Base-by-base conservation (phyloP, 1,284 basidiomycete genomes). In the Tilletia indica region DNA sequence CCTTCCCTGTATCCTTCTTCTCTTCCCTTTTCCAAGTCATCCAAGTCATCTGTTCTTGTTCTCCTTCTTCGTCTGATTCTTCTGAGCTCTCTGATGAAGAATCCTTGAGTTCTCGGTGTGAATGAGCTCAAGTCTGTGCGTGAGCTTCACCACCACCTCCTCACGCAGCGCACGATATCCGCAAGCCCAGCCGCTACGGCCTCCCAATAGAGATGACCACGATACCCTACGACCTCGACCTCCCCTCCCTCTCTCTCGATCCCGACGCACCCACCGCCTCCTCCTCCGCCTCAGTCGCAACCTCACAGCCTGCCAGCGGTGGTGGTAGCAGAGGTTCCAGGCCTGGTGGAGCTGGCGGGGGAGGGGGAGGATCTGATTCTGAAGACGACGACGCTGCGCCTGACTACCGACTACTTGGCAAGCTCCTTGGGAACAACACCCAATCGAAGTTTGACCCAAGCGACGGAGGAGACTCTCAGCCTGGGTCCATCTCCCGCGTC, bases 331-430 rank as follows among this genome's bases (percentile, higher is more conserved):
- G 58, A 49, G 6, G 25, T 31, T 70, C 68, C 12, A 56, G n/a
- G 19, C 21, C 21, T 38, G 11, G 21, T 61, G 19, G 16, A 25
- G 4, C 51, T 47, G 68, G 25, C n/a, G 73, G 21, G 3, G 75
- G 74, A 16, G 67, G 25, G 61, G 48, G 1, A 38, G 47, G 19
- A 1, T 16, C 16, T 8, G 73, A 76, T 14, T 74, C 73, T 3
- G 75, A 67, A 38, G 72, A 36, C 48, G 75, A 76, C 68, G 75
- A 76, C 51, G 75, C 75, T 66, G 73, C 71, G 36, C 75, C 76
- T 9, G 75, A 78, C 70, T 78, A 76, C 39, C 70, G 75, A 4
- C 75, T 75, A 11, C 69, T 78, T 8, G 25, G n/a, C 51, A 54
- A 54, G 51, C 2, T 63, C 73, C 9, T 75, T 73, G n/a, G 67